Percentiles rank a stretch among this genome's conserved stretches.
phyloP scores from a whole-genome alignment of 345 rosid species.

The Aquilaria malaccensis region DNA sequence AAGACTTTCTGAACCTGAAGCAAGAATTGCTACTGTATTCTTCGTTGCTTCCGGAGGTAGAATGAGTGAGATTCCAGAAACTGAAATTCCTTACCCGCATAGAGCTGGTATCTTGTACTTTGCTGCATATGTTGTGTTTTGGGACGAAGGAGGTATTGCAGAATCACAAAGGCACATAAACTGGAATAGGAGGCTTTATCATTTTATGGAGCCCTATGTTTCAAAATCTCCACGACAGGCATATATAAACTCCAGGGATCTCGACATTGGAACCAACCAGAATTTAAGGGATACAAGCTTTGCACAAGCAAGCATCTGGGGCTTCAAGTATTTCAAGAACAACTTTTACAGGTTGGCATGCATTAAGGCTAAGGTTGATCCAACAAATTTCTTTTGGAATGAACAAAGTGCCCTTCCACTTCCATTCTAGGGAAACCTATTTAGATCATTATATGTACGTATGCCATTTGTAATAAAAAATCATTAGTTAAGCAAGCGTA shows the following conservation, averaged over 20 bases:
- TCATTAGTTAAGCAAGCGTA: no score
- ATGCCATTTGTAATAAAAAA: no score
- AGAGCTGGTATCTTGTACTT: background rate
- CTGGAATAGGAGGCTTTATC: background rate
- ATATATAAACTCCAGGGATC: background rate
- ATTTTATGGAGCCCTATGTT: no score
- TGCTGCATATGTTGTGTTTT: background rate
- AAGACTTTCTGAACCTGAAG: background rate
- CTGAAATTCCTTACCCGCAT: background rate
- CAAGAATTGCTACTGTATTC: background rate
- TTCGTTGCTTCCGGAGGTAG: background rate
- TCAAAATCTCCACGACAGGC: background rate
- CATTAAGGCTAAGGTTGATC: background rate
- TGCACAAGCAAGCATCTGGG: background rate
- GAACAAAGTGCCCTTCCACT: background rate
- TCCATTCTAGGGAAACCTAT: background rate
- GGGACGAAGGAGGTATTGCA: background rate
- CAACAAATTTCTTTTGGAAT: background rate
- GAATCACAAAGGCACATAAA: background rate
- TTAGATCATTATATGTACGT: background rate
- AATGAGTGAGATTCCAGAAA: slow-evolving; percentile 5
- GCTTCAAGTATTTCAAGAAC: background rate
- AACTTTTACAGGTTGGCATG: background rate
- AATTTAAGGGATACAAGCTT: background rate
- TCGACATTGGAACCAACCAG: background rate